Evolutionary conservation across 192 early-diverging fungal species (phyloP), one percentile per base, ranked within the genome.

Genomic region (Spizellomyces sp.): DNA sequence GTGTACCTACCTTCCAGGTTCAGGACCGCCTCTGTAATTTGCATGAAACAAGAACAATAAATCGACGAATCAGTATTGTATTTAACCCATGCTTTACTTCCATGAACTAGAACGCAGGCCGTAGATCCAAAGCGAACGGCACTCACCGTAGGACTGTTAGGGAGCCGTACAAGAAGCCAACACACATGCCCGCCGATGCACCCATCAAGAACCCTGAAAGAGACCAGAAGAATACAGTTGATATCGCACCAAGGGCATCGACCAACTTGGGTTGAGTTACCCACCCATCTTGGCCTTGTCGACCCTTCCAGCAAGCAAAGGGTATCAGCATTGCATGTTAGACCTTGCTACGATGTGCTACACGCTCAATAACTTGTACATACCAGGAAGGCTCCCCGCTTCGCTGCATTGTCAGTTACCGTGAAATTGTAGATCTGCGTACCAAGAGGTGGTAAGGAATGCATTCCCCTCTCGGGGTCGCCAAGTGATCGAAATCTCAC

Each of bases 131-230:
- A 36, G 27, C 27, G 27, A 36, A 2, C 27, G 1, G 27, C 27
- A 36, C 73, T 7, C 45, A 75, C 73, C 73, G 27, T 52, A 75
- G 27, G n/a, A 75, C 73, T 15, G 73, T 69, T 57, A 75, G 36
- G 12, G 66, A 62, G 6, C 73, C 73, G 22, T 69, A 75, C 47
- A 75, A 48, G 44, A 75, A 75, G 5, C 73, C 73, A 15, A 75
- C 73, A 69, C 66, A 67, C 58, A 63, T 63, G 12, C 73, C 73
- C 17, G 73, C 73, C 6, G 73, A 75, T 7, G 65, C 73, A 48
- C 73, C 73, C 73, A 75, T 75, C 10, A 75, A 17, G 59, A 75
- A 75, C 7, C 73, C 71, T 73, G 62, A 54, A 19, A 12, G 17
- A 54, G 17, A 12, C 0, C 50, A 54, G 14, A 54, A 54, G 50